Evolutionary conservation across 192 early-diverging fungal genomes (phyloP), one percentile per base, ranked within the genome.

Genomic region (Mortierella antarctica): DNA sequence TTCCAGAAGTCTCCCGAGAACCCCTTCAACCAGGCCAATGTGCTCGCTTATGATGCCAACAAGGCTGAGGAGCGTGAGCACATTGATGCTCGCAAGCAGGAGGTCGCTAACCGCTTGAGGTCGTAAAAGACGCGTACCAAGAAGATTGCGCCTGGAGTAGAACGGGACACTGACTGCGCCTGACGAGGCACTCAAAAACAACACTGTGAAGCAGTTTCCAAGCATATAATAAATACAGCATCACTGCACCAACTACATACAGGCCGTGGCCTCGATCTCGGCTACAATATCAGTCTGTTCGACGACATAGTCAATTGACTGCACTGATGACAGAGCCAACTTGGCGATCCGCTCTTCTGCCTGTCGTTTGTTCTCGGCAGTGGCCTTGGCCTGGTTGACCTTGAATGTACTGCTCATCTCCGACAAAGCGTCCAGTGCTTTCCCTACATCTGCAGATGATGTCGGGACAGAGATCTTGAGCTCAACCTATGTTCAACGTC

Each of bases 311-410:
- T 63, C 56, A 31, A 31, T 31, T 31, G 31, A 31, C 31, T 31
- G 31, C 31, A 31, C 31, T 31, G 31, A 31, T 31, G 31, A 31
- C 57, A 67, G 48, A 50, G 67, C 77, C 65, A 71, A 59, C 59
- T 83, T 79, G 46, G 89, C 92, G 67, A 97, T 92, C 85, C 92
- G 92, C 61, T 90, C 93, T 83, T 96, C 91, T 52, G 94, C 97
- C 80, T 91, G 91, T 65, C 86, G 89, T 89, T 94, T 96, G 87
- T 97, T 97, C 80, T 93, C 92, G 11, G 83, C 89, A 58, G 96
- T 97, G 14, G 88, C 88, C 64, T 86, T 88, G 53, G 87, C 90
- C 83, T 95, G 94, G 80, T 94, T 91, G 51, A 89, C 90, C 57
- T 93, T 71, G 85, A 87, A 98, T 74, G 91, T 84, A 18, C 86